Evolutionary conservation across 75 land plant genomes (phyloP).

Genomic region (Sequoiadendron giganteum): DNA sequence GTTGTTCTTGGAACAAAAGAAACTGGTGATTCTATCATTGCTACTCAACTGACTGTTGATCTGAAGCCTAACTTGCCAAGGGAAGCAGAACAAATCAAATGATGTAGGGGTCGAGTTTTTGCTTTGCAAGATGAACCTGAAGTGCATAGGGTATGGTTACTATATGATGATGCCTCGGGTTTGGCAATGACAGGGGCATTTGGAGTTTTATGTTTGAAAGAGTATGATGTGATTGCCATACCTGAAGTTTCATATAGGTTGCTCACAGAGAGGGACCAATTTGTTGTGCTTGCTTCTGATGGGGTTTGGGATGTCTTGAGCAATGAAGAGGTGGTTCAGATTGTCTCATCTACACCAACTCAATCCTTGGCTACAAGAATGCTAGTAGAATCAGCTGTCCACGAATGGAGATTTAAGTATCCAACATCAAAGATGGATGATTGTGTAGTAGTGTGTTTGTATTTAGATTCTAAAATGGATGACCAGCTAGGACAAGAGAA

Average conservation of each 20-base stretch:
- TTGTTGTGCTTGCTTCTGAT: too few relatives aligned
- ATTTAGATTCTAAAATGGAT: slow-evolving; percentile 51
- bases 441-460: too few relatives aligned
- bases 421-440: too few relatives aligned
- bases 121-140: slow-evolving; percentile 27
- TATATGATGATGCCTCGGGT: slow-evolving; percentile 46
- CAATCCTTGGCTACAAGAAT: slow-evolving; percentile 37
- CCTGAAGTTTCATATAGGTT: slow-evolving; percentile 18
- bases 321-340: slow-evolving; percentile 59
- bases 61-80: slow-evolving; percentile 70
- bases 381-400: slow-evolving; percentile 52
- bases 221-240: slow-evolving; percentile 49
- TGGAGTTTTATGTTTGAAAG: slow-evolving; percentile 63
- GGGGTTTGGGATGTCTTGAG: slow-evolving; percentile 65
- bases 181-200: slow-evolving; percentile 68
- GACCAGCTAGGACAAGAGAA: slow-evolving; percentile 12
- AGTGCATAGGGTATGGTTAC: slow-evolving; percentile 58
- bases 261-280: too few relatives aligned
- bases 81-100: slow-evolving; percentile 48
- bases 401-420: slow-evolving; percentile 57
- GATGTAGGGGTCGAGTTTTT: not conserved
- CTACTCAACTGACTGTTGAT: slow-evolving; percentile 69
- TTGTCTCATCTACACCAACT: slow-evolving; percentile 44
- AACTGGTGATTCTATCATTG: slow-evolving; percentile 32
- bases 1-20: slow-evolving; percentile 62